Evolutionary conservation across 2,329 filamentous ascomycete species (phyloP).

Genomic region (Rhexocercosporidium sp.): DNA sequence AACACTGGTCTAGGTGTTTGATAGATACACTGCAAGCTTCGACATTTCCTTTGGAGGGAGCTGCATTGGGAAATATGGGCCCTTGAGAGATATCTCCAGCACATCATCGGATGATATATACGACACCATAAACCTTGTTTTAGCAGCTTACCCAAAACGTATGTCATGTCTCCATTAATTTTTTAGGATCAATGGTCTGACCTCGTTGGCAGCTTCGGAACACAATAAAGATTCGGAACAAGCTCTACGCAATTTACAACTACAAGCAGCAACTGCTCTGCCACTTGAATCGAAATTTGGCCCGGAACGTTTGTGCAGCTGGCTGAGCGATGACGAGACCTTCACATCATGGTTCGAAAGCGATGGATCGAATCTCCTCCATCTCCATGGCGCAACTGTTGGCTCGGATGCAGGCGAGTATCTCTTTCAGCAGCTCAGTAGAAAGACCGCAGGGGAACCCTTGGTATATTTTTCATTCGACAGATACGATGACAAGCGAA

Average conservation of each 20-base stretch:
- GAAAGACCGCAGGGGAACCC: not conserved
- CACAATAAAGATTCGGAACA: not conserved
- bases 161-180: not conserved
- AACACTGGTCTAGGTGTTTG: not conserved
- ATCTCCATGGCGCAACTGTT: not conserved
- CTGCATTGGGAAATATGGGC: not conserved
- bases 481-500: not conserved
- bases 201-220: not conserved
- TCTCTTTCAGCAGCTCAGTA: not conserved
- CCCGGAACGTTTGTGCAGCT: not conserved
- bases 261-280: not conserved
- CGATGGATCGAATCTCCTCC: not conserved
- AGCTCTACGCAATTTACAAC: constrained; percentile 2
- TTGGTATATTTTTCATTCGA: constrained; percentile 5
- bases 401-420: not conserved
- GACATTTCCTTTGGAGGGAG: not conserved
- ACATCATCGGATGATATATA: not conserved
- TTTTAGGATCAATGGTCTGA: not conserved
- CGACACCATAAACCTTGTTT: not conserved
- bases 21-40: not conserved
- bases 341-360: constrained; percentile 1
- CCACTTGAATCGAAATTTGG: not conserved
- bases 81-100: not conserved
- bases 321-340: not conserved
- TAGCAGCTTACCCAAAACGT: constrained; percentile 7